These are phyloP conservation scores for Aphanomyces cochlioides DNA, from an alignment of 352 stramenopile species.

Conservation along the genomic window DNA sequence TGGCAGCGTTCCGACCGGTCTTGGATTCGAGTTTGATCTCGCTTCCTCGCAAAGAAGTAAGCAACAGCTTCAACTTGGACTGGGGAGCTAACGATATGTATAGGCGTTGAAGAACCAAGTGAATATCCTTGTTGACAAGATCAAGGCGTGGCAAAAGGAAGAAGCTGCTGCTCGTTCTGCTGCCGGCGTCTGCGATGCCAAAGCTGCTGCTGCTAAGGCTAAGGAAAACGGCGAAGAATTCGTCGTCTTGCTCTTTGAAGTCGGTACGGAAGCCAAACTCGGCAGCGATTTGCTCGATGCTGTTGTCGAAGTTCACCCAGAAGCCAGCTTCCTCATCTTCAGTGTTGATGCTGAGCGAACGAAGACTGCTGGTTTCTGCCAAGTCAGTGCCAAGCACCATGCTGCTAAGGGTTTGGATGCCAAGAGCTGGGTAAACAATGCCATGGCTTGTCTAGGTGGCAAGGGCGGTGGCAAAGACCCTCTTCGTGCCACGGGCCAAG, in stretches of 20 bases:
- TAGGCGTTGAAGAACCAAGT: slow-evolving; percentile 60
- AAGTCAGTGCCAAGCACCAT: slow-evolving; percentile 81
- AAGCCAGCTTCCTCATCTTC: slow-evolving; percentile 91
- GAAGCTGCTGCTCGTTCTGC: slow-evolving; percentile 58
- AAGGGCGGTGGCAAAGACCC: slow-evolving; percentile 94
- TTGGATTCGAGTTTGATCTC: slow-evolving; percentile 86
- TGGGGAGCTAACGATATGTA: background rate
- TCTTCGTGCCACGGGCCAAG: slow-evolving; percentile 68
- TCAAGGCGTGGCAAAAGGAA: slow-evolving; percentile 82
- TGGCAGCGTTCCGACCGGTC: slow-evolving; percentile 89
- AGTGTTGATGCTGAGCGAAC: slow-evolving; percentile 87
- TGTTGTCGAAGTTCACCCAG: slow-evolving; percentile 68
- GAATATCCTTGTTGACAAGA: slow-evolving; percentile 63
- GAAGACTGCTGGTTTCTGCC: slow-evolving; percentile 92
- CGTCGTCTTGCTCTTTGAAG: slow-evolving; percentile 89
- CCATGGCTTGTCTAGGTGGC: slow-evolving; percentile 89
- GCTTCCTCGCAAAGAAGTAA: slow-evolving; percentile 88
- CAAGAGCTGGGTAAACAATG: slow-evolving; percentile 91
- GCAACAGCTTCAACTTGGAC: background rate
- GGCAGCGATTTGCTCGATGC: slow-evolving; percentile 93
- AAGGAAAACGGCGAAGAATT: slow-evolving; percentile 60
- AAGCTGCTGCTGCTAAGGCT: slow-evolving; percentile 49
- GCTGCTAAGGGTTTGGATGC: slow-evolving; percentile 77
- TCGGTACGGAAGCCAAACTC: slow-evolving; percentile 93
- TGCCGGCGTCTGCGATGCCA: slow-evolving; percentile 63